Evolutionary conservation across 2,329 filamentous ascomycete species (phyloP).

Genomic region (Trichoderma pleuroti): DNA sequence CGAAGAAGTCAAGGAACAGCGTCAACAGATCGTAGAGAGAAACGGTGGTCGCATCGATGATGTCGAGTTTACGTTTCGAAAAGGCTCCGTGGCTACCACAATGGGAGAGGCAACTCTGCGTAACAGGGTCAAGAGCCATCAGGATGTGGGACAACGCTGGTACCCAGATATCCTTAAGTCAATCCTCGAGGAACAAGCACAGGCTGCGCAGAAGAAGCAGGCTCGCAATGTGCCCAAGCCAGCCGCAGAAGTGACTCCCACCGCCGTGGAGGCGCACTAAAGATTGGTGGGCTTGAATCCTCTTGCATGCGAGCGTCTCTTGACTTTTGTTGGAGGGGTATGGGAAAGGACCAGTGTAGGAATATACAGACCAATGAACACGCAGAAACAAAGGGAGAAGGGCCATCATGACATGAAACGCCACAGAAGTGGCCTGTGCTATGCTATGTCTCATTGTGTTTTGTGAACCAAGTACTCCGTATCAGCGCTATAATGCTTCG

Average conservation of each 20-base stretch:
- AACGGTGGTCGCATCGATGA: slow-evolving; percentile 63
- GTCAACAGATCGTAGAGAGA: slow-evolving; percentile 54
- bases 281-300: background rate
- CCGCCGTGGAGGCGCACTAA: slow-evolving; percentile 34
- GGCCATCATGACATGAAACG: background rate
- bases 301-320: background rate
- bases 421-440: slow-evolving; percentile 2
- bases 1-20: slow-evolving; percentile 58
- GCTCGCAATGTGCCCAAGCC: slow-evolving; percentile 17
- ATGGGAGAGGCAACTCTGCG: slow-evolving; percentile 80
- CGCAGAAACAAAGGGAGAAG: background rate
- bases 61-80: slow-evolving; percentile 82
- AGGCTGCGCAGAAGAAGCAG: slow-evolving; percentile 30
- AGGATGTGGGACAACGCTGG: slow-evolving; percentile 80
- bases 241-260: slow-evolving; percentile 21
- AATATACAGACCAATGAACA: background rate
- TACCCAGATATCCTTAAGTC: slow-evolving; percentile 61
- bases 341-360: background rate
- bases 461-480: background rate
- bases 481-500: slow-evolving; percentile 17
- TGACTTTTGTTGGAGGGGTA: background rate
- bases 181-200: slow-evolving; percentile 57
- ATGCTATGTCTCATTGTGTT: slow-evolving; percentile 8
- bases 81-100: slow-evolving; percentile 61
- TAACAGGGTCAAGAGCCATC: slow-evolving; percentile 83